These are phyloP conservation scores for Spergularia bocconei DNA, from an alignment of 148 eudicot species.

Conservation along the genomic window DNA sequence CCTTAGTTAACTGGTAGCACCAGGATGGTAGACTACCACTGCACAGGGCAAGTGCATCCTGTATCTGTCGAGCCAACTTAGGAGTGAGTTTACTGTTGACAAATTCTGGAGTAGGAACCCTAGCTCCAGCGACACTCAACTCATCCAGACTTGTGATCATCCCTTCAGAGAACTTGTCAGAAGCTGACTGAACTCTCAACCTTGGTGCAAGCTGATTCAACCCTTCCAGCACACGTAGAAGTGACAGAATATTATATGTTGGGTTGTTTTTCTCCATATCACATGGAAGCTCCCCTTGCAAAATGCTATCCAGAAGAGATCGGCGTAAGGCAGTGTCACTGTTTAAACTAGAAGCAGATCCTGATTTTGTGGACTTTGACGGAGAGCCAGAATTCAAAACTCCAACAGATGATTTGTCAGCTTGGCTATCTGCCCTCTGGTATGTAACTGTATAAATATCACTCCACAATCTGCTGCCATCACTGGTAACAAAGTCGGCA, in stretches of 20 bases:
- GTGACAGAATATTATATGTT: slow-evolving; percentile 72
- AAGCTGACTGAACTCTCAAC: slow-evolving; percentile 60
- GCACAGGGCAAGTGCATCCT: slow-evolving; percentile 96
- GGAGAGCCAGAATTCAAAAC: slow-evolving; percentile 38
- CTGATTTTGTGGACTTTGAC: slow-evolving; percentile 48
- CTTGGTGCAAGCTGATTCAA: slow-evolving; percentile 97
- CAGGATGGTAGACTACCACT: slow-evolving; percentile 98
- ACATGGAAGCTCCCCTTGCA: slow-evolving; percentile 94
- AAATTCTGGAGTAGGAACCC: slow-evolving; percentile 72
- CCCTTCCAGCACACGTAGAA: slow-evolving; percentile 87
- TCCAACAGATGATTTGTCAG: slow-evolving; percentile 49
- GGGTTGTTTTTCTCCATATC: slow-evolving; percentile 79
- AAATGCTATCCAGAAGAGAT: slow-evolving; percentile 81
- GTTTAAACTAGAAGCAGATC: slow-evolving; percentile 39
- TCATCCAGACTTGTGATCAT: slow-evolving; percentile 56
- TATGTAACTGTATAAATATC: slow-evolving; percentile 84
- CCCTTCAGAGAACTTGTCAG: slow-evolving; percentile 74
- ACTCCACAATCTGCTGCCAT: slow-evolving; percentile 84
- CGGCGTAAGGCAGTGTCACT: slow-evolving; percentile 39
- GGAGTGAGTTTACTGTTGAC: slow-evolving; percentile 89
- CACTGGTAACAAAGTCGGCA: slow-evolving; percentile 61
- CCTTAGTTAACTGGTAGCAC: slow-evolving; percentile 95
- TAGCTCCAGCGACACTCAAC: slow-evolving; percentile 43
- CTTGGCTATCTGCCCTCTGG: slow-evolving; percentile 64
- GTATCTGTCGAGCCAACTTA: slow-evolving; percentile 90